phyloP scores from a whole-genome alignment of 148 eudicot species.

The Amaranthus cruentus region DNA sequence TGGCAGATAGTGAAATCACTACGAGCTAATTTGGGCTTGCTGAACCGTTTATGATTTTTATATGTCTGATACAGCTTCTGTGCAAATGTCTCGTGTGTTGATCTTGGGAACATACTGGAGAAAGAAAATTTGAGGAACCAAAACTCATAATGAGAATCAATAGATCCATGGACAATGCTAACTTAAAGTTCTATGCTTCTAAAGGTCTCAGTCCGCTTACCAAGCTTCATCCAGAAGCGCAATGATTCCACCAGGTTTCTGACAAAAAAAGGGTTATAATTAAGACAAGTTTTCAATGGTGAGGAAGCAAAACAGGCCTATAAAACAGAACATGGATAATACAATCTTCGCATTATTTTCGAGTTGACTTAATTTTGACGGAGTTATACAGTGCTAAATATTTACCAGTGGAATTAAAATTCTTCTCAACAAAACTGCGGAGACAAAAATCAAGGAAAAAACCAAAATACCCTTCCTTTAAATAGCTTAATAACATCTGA shows the following conservation, averaged over 20 bases:
- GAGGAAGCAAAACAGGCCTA: background rate
- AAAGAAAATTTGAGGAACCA: background rate
- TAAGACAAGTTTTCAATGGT: too few relatives aligned
- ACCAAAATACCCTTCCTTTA: background rate
- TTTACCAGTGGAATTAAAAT: too few relatives aligned
- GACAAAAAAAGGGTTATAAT: slow-evolving; percentile 23
- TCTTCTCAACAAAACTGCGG: too few relatives aligned
- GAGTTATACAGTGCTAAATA: too few relatives aligned
- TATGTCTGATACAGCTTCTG: slow-evolving; percentile 92
- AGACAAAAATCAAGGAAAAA: background rate
- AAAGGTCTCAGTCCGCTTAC: slow-evolving; percentile 41
- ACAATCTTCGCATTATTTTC: too few relatives aligned
- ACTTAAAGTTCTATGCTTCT: background rate
- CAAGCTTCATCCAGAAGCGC: slow-evolving; percentile 99
- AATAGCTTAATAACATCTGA: background rate
- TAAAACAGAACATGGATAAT: background rate
- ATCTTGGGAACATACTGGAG: slow-evolving; percentile 95
- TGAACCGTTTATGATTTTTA: slow-evolving; percentile 77
- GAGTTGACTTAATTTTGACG: too few relatives aligned
- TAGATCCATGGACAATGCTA: slow-evolving; percentile 8
- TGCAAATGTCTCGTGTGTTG: slow-evolving; percentile 94
- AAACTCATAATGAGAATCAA: slow-evolving; percentile 17
- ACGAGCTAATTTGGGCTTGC: slow-evolving; percentile 91
- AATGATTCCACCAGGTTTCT: slow-evolving; percentile 99
- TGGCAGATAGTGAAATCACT: slow-evolving; percentile 91